Conservation (phyloP, 2,329 filamentous ascomycete genomes). For the Fusarium drepaniforme region DNA sequence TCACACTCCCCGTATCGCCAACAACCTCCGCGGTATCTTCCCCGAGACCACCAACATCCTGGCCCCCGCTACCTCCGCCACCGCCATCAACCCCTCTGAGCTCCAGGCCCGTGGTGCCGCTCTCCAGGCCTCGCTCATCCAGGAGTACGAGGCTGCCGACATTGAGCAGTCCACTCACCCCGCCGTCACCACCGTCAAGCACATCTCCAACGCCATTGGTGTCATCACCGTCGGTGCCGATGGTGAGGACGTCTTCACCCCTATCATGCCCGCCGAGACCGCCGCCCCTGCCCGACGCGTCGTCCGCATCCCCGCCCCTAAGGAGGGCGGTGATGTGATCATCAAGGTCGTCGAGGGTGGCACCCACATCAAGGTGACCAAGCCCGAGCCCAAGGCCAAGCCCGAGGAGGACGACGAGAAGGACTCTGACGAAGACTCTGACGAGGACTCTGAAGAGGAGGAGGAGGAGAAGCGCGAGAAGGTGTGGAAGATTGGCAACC, state of each 20-base stretch:
- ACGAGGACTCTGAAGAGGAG: conserved; percentile 71
- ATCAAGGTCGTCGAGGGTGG: conserved; percentile 90
- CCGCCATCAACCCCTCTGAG: conserved; percentile 93
- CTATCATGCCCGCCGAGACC: conserved; percentile 87
- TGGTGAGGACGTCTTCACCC: conserved; percentile 78
- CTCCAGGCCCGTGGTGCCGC: conserved; percentile 90
- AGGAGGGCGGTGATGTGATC: conserved; percentile 87
- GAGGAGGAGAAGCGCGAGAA: conserved; percentile 92
- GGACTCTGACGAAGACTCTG: conserved; percentile 72
- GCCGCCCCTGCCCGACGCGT: conserved; percentile 90
- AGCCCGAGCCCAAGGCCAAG: conserved; percentile 83
- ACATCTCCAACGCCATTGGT: conserved; percentile 89
- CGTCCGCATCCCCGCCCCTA: conserved; percentile 80
- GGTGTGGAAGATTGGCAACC: conserved; percentile 88
- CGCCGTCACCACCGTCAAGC: conserved; percentile 92
- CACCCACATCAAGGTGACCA: conserved; percentile 93
- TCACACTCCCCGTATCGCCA: conserved; percentile 93
- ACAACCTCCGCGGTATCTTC: conserved; percentile 84
- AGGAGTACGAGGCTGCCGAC: conserved; percentile 93
- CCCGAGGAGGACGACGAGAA: conserved; percentile 72
- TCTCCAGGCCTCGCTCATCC: conserved; percentile 93
- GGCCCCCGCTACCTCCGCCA: conserved; percentile 82
- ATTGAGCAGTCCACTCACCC: conserved; percentile 97
- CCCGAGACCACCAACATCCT: conserved; percentile 81
- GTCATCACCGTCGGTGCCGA: conserved; percentile 75